phyloP scores from a whole-genome alignment of 331 rosid genomes.

The Malus hybrid region DNA sequence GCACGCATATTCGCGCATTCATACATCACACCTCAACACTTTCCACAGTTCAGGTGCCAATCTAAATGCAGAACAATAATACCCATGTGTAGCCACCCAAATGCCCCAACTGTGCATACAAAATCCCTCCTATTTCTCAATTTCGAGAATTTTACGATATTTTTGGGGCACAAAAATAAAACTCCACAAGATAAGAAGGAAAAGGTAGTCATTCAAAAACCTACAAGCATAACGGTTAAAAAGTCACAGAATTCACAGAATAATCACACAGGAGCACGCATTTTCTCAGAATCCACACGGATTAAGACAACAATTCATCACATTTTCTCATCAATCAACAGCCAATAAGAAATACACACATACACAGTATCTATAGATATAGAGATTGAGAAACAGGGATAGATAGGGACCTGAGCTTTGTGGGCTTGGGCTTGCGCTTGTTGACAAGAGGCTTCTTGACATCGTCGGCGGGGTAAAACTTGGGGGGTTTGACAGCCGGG shows the following conservation, averaged over 20 bases:
- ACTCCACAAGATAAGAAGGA: background rate
- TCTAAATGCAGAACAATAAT: background rate
- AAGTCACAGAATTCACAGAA: background rate
- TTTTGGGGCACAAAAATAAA: background rate
- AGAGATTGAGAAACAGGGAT: background rate
- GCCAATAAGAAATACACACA: background rate
- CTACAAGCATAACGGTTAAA: background rate
- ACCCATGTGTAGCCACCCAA: background rate
- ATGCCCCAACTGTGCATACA: background rate
- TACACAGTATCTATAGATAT: too few species aligned
- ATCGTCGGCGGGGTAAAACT: background rate
- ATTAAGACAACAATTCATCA: background rate
- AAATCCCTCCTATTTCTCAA: background rate
- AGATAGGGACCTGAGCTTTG: background rate
- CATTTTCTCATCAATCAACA: background rate
- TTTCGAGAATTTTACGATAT: background rate
- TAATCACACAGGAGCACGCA: background rate
- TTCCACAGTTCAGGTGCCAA: background rate
- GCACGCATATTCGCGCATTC: background rate
- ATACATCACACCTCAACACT: background rate
- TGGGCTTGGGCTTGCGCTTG: conserved; percentile 6
- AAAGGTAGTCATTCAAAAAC: background rate
- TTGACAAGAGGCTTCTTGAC: background rate
- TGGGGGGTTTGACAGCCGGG: background rate
- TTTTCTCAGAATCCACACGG: background rate